phyloP scores from a whole-genome alignment of 2,329 filamentous ascomycete species.

The Penicillium sp. region DNA sequence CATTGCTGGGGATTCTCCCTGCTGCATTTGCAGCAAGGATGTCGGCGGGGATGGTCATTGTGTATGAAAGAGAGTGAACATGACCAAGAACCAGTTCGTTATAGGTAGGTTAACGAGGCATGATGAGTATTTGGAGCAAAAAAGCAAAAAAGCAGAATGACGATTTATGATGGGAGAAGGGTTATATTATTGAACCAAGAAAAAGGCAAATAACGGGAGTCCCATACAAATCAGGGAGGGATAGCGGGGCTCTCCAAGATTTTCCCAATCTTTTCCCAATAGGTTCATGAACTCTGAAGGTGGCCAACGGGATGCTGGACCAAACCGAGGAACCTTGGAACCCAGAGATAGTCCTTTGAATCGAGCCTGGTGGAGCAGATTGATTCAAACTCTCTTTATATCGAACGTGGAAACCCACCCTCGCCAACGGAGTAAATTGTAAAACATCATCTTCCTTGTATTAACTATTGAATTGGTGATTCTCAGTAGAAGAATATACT shows the following conservation, averaged over 20 bases:
- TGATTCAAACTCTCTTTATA: not conserved
- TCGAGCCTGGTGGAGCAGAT: not conserved
- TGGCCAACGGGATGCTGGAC: too few relatives aligned
- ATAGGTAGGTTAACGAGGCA: not conserved
- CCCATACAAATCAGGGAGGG: not conserved
- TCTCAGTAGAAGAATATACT: too few relatives aligned
- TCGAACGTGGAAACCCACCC: too few relatives aligned
- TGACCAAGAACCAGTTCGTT: not conserved
- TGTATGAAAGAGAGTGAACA: conserved; percentile 8
- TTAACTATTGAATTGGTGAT: too few relatives aligned
- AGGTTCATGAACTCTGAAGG: not conserved
- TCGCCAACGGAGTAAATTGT: too few relatives aligned
- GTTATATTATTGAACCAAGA: too few relatives aligned
- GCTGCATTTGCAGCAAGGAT: conserved; percentile 29
- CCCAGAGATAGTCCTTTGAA: not conserved
- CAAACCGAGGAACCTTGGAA: too few relatives aligned
- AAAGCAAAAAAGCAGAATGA: too few relatives aligned
- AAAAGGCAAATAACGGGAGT: not conserved
- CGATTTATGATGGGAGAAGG: not conserved
- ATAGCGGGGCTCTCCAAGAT: conserved; percentile 7
- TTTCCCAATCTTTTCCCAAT: not conserved
- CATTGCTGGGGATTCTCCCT: conserved; percentile 27
- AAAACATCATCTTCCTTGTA: too few relatives aligned
- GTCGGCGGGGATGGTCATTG: conserved; percentile 28
- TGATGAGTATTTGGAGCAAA: too few relatives aligned